Evolutionary conservation across 352 stramenopile genomes (phyloP), one percentile per base, ranked within the genome.

Genomic region (Phytophthora hybrid): DNA sequence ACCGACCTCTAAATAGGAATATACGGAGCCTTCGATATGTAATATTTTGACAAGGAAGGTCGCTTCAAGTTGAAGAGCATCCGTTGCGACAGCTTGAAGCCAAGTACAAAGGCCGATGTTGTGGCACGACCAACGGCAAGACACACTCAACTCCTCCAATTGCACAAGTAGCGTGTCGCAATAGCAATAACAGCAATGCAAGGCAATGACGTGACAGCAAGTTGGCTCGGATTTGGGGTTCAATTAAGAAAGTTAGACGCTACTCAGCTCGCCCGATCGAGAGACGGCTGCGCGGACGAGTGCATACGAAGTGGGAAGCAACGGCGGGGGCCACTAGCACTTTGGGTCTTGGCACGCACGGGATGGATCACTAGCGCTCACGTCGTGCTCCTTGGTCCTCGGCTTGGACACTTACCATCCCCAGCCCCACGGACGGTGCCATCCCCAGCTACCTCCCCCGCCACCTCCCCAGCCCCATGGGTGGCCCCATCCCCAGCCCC

Each of bases 361-460:
- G 23, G 23, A 26, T 26, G 34, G 34, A 41, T 41, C 34, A 41
- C 34, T 41, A 41, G 34, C 34, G 34, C 34, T 41, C 14, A 41
- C 34, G 44, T 51, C 44, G 16, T 21, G 44, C 44, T n/a, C 44
- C 44, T n/a, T 51, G 16, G 44, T 21, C 44, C 16, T 23, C 44
- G 14, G 14, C 44, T 51, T 51, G 16, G 37, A 10, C 8, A 14
- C 44, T 51, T 51, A 51, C 44, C 37, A 39, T 39, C 54, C 53
- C 39, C 68, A 75, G 16, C 68, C 68, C 60, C 52, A 74, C 0
- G 44, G 59, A 58, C 46, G 59, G 18, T 49, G 49, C 52, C 47
- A 59, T 32, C 60, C 60, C 34, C 55, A 61, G 54, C 54, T 31
- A 37, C 23, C 23, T 26, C 23, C 23, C 23, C 23, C 1, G 23